Evolutionary conservation across 75 land plant genomes (phyloP).

Genomic region (Picea glauca): DNA sequence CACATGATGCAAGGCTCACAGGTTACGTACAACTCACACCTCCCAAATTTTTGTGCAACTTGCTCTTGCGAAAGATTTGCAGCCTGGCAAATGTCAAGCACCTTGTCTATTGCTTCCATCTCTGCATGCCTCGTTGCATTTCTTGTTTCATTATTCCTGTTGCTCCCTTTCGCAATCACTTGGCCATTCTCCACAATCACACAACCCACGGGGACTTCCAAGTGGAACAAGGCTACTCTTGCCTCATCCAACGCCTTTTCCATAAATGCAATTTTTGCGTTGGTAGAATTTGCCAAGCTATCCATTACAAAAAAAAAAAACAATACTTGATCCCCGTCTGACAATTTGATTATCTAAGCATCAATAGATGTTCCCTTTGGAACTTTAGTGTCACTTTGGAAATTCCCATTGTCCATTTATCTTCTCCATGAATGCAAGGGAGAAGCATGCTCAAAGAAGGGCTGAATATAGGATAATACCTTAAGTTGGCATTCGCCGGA

Average conservation of each 20-base stretch:
- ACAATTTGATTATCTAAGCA: no score
- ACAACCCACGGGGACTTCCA: constrained; percentile 82
- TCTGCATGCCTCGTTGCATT: constrained; percentile 96
- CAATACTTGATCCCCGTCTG: no score
- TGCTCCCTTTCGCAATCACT: constrained; percentile 71
- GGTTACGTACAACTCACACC: constrained; percentile 83
- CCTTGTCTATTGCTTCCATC: constrained; percentile 89
- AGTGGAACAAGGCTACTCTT: constrained; percentile 40
- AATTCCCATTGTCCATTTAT: no score
- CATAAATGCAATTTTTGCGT: background rate
- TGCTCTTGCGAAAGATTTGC: constrained; percentile 32
- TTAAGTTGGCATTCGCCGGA: no score
- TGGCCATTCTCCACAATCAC: constrained; percentile 70
- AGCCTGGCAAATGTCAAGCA: constrained; percentile 60
- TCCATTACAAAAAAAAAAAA: no score
- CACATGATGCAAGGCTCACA: constrained; percentile 99
- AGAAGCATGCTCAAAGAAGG: no score
- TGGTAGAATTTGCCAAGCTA: no score
- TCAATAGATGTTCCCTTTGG: no score
- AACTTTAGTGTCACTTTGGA: no score
- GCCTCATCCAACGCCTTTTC: constrained; percentile 30
- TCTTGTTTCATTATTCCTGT: constrained; percentile 71
- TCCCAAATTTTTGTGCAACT: constrained; percentile 56
- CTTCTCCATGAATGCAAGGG: no score
- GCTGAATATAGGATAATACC: no score